These are phyloP conservation scores for Hortiboletus campestris DNA, from an alignment of 768 basidiomycete genomes.

Conservation along the genomic window DNA sequence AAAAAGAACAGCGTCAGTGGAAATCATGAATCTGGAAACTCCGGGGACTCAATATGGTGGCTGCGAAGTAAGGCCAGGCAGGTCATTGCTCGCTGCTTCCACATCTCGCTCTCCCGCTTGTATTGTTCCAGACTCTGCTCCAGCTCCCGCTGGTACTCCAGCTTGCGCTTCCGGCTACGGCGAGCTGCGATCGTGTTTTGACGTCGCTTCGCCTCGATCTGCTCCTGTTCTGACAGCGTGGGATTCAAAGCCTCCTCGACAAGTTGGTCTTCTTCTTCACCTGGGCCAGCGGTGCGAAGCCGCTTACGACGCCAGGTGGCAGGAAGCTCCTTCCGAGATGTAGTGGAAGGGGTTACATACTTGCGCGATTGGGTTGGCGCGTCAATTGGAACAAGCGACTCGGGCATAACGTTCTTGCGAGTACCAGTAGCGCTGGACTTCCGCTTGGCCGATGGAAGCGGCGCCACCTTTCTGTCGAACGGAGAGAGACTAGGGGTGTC, in stretches of 20 bases:
- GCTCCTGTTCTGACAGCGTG: constrained; percentile 55
- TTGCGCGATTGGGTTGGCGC: constrained; percentile 79
- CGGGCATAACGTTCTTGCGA: constrained; percentile 66
- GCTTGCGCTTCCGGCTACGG: constrained; percentile 71
- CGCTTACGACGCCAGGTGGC: constrained; percentile 68
- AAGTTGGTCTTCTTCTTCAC: constrained; percentile 46
- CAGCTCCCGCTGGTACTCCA: constrained; percentile 63
- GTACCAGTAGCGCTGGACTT: constrained; percentile 56
- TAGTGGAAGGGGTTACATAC: constrained; percentile 70
- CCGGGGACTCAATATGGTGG: constrained; percentile 57
- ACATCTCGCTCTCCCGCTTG: constrained; percentile 58
- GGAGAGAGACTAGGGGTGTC: constrained; percentile 36
- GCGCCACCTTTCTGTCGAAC: constrained; percentile 16
- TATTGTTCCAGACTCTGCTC: constrained; percentile 54
- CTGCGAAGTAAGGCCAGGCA: constrained; percentile 52
- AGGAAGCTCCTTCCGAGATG: constrained; percentile 78
- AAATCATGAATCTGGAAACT: constrained; percentile 37
- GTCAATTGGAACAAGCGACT: constrained; percentile 61
- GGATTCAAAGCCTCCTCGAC: constrained; percentile 30
- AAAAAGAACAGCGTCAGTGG: background rate
- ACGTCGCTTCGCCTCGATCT: constrained; percentile 74
- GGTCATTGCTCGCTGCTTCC: constrained; percentile 54
- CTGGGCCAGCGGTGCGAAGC: constrained; percentile 45
- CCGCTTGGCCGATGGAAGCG: constrained; percentile 23
- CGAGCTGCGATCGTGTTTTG: constrained; percentile 87